phyloP scores from a whole-genome alignment of 306 rosid genomes.

The Acacia acuminata region DNA sequence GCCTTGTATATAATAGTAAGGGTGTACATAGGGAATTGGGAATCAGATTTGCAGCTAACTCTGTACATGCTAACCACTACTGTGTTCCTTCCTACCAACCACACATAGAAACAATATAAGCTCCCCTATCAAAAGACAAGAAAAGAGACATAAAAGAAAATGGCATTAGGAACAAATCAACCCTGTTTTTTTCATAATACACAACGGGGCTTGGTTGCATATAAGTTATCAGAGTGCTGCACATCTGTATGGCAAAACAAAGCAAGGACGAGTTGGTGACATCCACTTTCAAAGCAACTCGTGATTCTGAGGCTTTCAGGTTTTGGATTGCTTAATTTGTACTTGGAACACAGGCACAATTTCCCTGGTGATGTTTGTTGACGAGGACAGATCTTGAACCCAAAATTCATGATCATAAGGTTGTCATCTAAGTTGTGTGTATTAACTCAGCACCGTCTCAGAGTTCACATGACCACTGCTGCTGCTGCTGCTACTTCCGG shows the following conservation, averaged over 20 bases:
- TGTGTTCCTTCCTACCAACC: slow-evolving; percentile 41
- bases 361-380: slow-evolving; percentile 13
- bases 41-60: slow-evolving; percentile 51
- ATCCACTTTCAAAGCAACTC: slow-evolving; percentile 33
- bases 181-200: slow-evolving; percentile 33
- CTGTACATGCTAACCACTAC: slow-evolving; percentile 56
- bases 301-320: slow-evolving; percentile 14
- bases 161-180: slow-evolving; percentile 43
- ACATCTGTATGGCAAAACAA: slow-evolving; percentile 33
- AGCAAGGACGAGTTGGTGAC: slow-evolving; percentile 31
- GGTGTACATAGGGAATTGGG: slow-evolving; percentile 42
- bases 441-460: slow-evolving; percentile 74
- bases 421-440: not conserved
- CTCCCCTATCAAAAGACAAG: slow-evolving; percentile 44
- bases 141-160: slow-evolving; percentile 16
- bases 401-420: slow-evolving; percentile 23
- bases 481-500: slow-evolving; percentile 39
- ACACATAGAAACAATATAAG: slow-evolving; percentile 66
- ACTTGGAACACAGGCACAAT: slow-evolving; percentile 30
- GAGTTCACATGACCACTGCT: slow-evolving; percentile 70
- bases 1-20: slow-evolving; percentile 40
- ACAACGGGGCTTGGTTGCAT: slow-evolving; percentile 48
- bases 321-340: slow-evolving; percentile 25
- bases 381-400: slow-evolving; percentile 24
- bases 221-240: slow-evolving; percentile 44